Evolutionary conservation across 306 rosid species (phyloP).

Genomic region (Trichosanthes cucumerina): DNA sequence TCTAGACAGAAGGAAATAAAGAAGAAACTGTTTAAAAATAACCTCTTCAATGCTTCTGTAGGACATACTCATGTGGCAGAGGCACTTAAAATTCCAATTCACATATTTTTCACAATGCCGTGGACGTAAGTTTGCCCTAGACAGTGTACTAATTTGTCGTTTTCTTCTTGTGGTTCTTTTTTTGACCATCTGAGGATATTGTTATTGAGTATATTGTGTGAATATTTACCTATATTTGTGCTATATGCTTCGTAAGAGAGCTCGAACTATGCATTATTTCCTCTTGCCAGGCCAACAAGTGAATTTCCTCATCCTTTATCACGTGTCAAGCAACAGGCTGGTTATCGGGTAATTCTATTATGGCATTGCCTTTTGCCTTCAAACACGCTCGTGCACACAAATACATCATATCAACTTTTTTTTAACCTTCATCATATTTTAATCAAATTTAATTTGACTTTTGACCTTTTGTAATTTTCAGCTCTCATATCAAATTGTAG

Average conservation of each 20-base stretch:
- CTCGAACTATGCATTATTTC: slow-evolving; percentile 12
- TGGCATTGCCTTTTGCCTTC: slow-evolving; percentile 4
- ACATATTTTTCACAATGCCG: slow-evolving; percentile 98
- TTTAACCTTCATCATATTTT: neutral
- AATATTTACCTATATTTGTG: slow-evolving; percentile 13
- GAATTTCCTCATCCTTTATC: slow-evolving; percentile 98
- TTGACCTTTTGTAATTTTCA: slow-evolving; percentile 20
- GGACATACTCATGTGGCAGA: slow-evolving; percentile 99
- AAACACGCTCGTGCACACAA: neutral
- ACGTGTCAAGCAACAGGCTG: slow-evolving; percentile 93
- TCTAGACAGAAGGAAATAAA: neutral
- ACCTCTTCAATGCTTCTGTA: slow-evolving; percentile 22
- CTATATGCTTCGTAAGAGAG: slow-evolving; percentile 6
- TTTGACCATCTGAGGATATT: slow-evolving; percentile 9
- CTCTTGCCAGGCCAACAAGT: slow-evolving; percentile 71
- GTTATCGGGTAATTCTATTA: slow-evolving; percentile 60
- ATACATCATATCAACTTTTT: neutral
- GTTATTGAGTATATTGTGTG: slow-evolving; percentile 6
- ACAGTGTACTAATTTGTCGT: slow-evolving; percentile 2
- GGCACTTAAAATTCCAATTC: slow-evolving; percentile 85
- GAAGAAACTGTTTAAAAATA: neutral
- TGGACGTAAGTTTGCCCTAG: slow-evolving; percentile 96
- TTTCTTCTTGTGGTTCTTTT: neutral
- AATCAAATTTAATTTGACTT: slow-evolving; percentile 12
- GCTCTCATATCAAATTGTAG: slow-evolving; percentile 98